phyloP scores from a whole-genome alignment of 345 rosid genomes.

The Bruguiera gymnorhiza region DNA sequence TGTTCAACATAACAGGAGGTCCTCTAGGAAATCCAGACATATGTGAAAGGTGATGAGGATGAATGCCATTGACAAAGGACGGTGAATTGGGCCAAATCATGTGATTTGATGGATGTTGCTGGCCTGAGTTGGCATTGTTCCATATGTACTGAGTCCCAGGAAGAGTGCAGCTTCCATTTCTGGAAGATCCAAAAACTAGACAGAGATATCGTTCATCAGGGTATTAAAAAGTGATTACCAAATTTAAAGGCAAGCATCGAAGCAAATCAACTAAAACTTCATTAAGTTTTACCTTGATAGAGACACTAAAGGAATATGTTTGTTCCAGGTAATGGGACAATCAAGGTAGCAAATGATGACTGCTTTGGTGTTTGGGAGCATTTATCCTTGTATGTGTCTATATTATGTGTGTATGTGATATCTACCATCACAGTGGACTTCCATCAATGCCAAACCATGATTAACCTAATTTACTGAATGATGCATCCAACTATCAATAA shows the following conservation, averaged over 20 bases:
- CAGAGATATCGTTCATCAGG: neutral
- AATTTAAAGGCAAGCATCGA: neutral
- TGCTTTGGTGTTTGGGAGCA: neutral
- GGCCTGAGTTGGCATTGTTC: constrained; percentile 30
- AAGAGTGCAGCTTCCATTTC: constrained; percentile 62
- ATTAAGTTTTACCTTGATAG: neutral
- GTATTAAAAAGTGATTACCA: neutral
- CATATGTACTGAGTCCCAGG: constrained; percentile 61
- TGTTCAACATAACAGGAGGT: constrained; percentile 61
- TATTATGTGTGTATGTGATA: neutral
- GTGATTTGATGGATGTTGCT: constrained; percentile 59
- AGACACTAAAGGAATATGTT: too few relatives aligned
- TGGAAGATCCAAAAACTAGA: constrained; percentile 72
- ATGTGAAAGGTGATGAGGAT: constrained; percentile 54
- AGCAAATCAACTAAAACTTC: neutral
- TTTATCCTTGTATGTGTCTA: neutral
- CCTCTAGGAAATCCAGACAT: constrained; percentile 65
- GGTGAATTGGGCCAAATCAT: constrained; percentile 85
- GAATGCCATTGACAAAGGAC: constrained; percentile 56
- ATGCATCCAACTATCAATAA: too few relatives aligned
- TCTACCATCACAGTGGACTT: constrained; percentile 1
- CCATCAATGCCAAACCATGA: too few relatives aligned
- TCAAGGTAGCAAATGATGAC: neutral
- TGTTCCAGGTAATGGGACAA: too few relatives aligned
- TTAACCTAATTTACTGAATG: too few relatives aligned